phyloP scores from a whole-genome alignment of 495 filamentous ascomycete genomes.

The Trichocladium antarcticum region DNA sequence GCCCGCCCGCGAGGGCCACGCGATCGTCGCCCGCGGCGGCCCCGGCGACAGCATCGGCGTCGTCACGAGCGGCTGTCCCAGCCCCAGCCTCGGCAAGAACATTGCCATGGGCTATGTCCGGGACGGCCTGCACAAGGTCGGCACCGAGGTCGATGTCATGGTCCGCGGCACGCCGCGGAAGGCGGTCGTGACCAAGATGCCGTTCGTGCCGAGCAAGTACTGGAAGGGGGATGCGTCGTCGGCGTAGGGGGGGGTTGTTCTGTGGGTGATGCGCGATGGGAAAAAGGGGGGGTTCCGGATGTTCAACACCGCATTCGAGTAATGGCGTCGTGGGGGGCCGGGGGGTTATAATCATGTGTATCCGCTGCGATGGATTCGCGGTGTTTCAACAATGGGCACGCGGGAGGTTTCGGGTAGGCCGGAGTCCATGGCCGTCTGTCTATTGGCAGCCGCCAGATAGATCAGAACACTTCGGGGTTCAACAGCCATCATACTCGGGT shows the following conservation, averaged over 20 bases:
- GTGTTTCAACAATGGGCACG: slow-evolving; percentile 2
- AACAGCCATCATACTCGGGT: no score
- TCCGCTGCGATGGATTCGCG: neutral
- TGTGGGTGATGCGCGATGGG: neutral
- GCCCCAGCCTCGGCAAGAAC: slow-evolving; percentile 72
- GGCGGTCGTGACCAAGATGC: slow-evolving; percentile 83
- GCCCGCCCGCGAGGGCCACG: slow-evolving; percentile 79
- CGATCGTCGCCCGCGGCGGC: slow-evolving; percentile 50
- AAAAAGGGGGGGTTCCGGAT: neutral
- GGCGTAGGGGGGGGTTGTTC: neutral
- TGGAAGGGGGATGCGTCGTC: slow-evolving; percentile 32
- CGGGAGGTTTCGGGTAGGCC: neutral
- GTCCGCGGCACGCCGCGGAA: slow-evolving; percentile 73
- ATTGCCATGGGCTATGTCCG: slow-evolving; percentile 95
- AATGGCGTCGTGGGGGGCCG: neutral
- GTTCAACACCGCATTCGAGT: slow-evolving; percentile 17
- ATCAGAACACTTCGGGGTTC: neutral
- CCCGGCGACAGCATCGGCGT: slow-evolving; percentile 37
- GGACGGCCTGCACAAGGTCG: slow-evolving; percentile 71
- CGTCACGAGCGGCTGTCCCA: slow-evolving; percentile 86
- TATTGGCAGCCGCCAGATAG: neutral
- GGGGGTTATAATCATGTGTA: neutral
- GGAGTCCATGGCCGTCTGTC: neutral
- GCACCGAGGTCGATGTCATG: slow-evolving; percentile 69
- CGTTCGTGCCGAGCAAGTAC: slow-evolving; percentile 79